Base-by-base conservation (phyloP, 768 basidiomycete genomes). In the Amanita polypyramis region DNA sequence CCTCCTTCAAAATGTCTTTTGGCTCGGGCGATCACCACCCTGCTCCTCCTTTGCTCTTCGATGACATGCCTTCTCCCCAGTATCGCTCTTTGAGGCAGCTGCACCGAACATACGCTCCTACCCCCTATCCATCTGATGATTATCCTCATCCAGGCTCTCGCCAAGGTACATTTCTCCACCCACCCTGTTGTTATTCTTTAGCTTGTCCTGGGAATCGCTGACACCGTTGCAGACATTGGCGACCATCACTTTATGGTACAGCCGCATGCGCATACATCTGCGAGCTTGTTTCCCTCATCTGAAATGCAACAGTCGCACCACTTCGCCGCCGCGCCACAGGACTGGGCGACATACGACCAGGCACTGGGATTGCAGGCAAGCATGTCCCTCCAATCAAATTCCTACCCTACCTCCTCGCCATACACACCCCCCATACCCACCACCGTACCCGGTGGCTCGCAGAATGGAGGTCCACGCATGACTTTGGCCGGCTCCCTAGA, bases 401-500 rank as follows among this genome's bases (percentile, higher is more conserved):
- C 56, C 17, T 63, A 56, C 42, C 55, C 63, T 19, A 59, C 50
- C 45, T 53, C 61, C 34, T 60, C 65, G 40, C 61, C 61, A 14
- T 65, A 61, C 49, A 60, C 61, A 3, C 56, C 60, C 3, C 54
- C 62, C 34, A 61, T 58, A 17, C 50, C 62, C 40, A 15, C 45
- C 21, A 49, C 52, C 47, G 37, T 44, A 44, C 36, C 33, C 39
- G 44, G 12, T 15, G n/a, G 17, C n/a, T 48, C 20, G 44, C 50
- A 36, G 39, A 35, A 33, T 36, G 50, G 32, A n/a, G 45, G 45
- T n/a, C 49, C 58, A 36, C 56, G 60, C 12, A 39, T 65, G 35
- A 63, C 69, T 4, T 68, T 82, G 20, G 72, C 77, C 0, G 82
- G 82, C 33, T 78, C 79, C 0, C 67, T 85, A 32, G 79, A 85